Evolutionary conservation across 768 basidiomycete genomes (phyloP), one percentile per base, ranked within the genome.

Genomic region (Pisolithus sp.): DNA sequence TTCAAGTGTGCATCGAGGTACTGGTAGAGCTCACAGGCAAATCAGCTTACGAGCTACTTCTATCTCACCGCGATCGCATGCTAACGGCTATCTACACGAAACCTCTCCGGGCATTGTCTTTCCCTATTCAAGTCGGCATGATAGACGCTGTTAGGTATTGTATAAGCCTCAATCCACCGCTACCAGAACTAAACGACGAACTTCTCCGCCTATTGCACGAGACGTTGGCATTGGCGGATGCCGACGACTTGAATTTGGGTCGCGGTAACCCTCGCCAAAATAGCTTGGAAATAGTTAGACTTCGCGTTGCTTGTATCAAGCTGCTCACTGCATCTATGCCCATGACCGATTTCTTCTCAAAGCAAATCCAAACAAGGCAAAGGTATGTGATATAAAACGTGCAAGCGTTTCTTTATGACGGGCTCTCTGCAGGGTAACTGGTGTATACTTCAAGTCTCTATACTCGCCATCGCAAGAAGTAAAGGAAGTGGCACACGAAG

Each of bases 371-470:
- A 62, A 90, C 89, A 2, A 82, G 96, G 9, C 87, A 93, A 63
- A 85, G 85, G 93, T 93, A 64, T 57, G 72, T 58, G 20, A 20
- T 28, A 30, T 13, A 34, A 38, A 31, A 39, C 21, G 8, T 3
- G 24, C 36, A 24, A 18, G 13, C 15, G 37, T 24, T 18, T 51
- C 21, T 21, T 57, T 12, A 54, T 30, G 10, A 45, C 52, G 31
- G 53, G 30, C 6, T 34, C 51, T 53, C 34, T 57, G 21, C 57
- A 95, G 94, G 59, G 92, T 97, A 10, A 94, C 93, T 17, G 78
- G 89, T 34, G 89, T 97, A 20, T 98, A 97, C 71, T 99, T 99
- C 79, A 98, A 99, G 71, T 93, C 94, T 10, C 79, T 99, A 30
- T 99, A 99, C 69, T 94, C 94, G 7, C 79, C 85, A 18, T 88